Evolutionary conservation across 1,284 basidiomycete species (phyloP), one percentile per base, ranked within the genome.

Genomic region (Ustilago sp.): DNA sequence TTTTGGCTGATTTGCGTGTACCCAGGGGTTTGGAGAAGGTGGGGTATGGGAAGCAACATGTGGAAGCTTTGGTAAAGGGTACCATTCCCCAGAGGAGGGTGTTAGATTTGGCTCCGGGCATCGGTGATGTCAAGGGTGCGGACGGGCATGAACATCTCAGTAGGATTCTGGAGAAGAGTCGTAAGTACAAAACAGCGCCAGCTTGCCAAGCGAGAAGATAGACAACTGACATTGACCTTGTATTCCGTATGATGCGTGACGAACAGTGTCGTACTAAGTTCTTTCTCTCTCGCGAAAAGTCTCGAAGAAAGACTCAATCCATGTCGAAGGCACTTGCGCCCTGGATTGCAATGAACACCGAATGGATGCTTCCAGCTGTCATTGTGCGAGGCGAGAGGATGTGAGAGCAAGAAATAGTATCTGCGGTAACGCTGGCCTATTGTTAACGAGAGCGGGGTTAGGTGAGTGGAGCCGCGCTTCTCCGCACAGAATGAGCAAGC

Each of bases 71-170:
- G 23, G 94, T 95, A 8, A 90, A 94, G 72, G 94, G 94, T 1
- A 93, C 94, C 13, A 87, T 96, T 50, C 94, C 94, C 28, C 94
- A 96, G 87, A 88, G 94, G 61, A 89, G 94, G 34, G 94, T 96
- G 19, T 87, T 96, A 76, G 94, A 83, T 55, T 54, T 83, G 23
- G 81, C 81, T 0, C 81, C 81, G 1, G 81, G 81, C 15, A 82
- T 83, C 41, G 81, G 81, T 31, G 77, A 95, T 84, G 88, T 95
- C 23, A 52, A 63, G 50, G 94, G 94, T 39, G 92, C 65, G 32
- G 84, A 84, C 65, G 85, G 84, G 4, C 65, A 72, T 43, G 79
- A 82, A 47, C 83, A 85, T 28, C 62, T 86, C 23, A 60, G 68
- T 8, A 64, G 77, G 51, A 84, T 84, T 45, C 48, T 84, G 28